These are phyloP conservation scores for Eucalyptus rudis DNA, from an alignment of 345 rosid genomes.

Conservation along the genomic window DNA sequence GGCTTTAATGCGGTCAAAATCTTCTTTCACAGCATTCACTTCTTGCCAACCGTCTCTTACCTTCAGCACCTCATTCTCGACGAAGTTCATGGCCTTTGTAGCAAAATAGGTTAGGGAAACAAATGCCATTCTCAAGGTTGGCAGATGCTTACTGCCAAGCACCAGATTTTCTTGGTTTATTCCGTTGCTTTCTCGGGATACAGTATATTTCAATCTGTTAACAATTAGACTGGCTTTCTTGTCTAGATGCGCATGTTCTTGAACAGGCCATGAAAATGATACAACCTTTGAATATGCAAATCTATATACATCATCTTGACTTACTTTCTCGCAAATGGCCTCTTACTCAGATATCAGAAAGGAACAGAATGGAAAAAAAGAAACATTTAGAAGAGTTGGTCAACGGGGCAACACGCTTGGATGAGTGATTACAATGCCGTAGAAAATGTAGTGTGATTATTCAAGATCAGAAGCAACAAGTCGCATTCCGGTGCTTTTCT, in stretches of 20 bases:
- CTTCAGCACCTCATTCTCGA: conserved; percentile 1
- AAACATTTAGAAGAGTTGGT: not conserved
- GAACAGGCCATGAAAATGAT: not conserved
- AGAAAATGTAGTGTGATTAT: not conserved
- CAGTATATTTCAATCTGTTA: not conserved
- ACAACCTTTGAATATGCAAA: not conserved
- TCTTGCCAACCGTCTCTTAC: conserved; percentile 4
- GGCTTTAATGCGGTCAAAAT: conserved; percentile 9
- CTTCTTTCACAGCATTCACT: conserved; percentile 4
- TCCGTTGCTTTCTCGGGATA: not conserved
- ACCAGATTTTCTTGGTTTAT: not conserved
- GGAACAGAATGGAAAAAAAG: not conserved
- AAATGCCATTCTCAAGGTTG: conserved; percentile 8
- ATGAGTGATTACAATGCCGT: not conserved
- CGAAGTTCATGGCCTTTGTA: not conserved
- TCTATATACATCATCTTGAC: not conserved
- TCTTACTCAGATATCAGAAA: not conserved
- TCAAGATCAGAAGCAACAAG: not conserved
- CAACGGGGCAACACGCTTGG: not conserved
- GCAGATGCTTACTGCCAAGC: not conserved
- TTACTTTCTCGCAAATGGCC: not conserved
- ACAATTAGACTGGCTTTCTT: not conserved
- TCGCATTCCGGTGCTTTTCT: not conserved
- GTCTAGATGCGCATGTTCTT: not conserved
- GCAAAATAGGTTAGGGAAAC: conserved; percentile 14